Evolutionary conservation across 306 rosid genomes (phyloP).

Genomic region (Morella rubra): DNA sequence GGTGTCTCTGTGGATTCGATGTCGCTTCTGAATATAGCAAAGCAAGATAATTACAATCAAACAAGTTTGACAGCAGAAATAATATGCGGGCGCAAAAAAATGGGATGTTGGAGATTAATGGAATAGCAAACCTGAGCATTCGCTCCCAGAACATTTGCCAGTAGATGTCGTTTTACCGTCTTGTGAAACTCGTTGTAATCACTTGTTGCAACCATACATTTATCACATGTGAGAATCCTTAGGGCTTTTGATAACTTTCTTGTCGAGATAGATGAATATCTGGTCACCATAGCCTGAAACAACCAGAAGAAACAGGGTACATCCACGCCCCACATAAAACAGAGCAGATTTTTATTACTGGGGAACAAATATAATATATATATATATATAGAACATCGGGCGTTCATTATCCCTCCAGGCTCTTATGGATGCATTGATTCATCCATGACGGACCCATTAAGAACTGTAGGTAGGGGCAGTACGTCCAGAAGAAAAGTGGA

Average conservation of each 20-base stretch:
- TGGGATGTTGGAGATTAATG: neutral
- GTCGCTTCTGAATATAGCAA: slow-evolving; percentile 61
- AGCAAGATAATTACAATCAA: slow-evolving; percentile 2
- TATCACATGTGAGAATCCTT: slow-evolving; percentile 56
- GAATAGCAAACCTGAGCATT: slow-evolving; percentile 67
- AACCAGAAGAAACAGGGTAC: neutral
- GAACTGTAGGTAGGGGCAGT: neutral
- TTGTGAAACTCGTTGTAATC: slow-evolving; percentile 91
- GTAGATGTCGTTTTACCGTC: slow-evolving; percentile 58
- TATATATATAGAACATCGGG: no score
- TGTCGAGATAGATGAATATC: slow-evolving; percentile 71
- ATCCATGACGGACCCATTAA: no score
- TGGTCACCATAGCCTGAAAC: slow-evolving; percentile 88
- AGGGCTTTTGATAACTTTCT: slow-evolving; percentile 79
- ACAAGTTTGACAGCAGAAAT: neutral
- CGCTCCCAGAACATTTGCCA: slow-evolving; percentile 65
- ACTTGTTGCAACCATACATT: slow-evolving; percentile 89
- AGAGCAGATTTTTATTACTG: neutral
- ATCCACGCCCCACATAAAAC: neutral
- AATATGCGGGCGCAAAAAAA: neutral
- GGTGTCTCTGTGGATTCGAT: slow-evolving; percentile 53
- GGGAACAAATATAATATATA: neutral
- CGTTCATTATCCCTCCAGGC: neutral
- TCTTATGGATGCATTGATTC: neutral
- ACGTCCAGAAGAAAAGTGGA: neutral